Evolutionary conservation across 768 basidiomycete genomes (phyloP).

Genomic region (Gautieria morchelliformis): DNA sequence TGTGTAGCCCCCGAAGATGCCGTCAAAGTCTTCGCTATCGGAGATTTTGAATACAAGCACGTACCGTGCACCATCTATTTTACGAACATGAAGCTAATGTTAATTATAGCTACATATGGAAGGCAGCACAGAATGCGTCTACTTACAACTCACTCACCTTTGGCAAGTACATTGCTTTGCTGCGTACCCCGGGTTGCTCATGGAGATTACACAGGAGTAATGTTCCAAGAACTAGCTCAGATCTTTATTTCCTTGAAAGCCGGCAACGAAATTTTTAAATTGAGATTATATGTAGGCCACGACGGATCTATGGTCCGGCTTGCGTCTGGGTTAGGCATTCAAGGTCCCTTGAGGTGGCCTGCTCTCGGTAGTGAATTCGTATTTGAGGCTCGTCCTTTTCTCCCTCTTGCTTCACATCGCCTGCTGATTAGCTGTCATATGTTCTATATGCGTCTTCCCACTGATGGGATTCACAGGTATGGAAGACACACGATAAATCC

Average conservation of each 20-base stretch:
- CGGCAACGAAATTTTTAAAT: slow-evolving; percentile 25
- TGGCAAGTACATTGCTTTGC: slow-evolving; percentile 18
- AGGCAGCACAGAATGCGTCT: slow-evolving; percentile 33
- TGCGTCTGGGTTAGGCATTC: slow-evolving; percentile 31
- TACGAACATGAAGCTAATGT: background rate
- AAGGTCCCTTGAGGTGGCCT: slow-evolving; percentile 27
- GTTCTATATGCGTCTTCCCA: background rate
- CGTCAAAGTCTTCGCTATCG: slow-evolving; percentile 25
- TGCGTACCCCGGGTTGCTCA: background rate
- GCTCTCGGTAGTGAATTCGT: slow-evolving; percentile 20
- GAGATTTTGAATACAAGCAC: slow-evolving; percentile 32
- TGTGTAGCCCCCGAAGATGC: slow-evolving; percentile 34
- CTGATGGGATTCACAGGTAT: slow-evolving; percentile 24
- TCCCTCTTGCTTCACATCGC: too few species aligned
- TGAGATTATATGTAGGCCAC: slow-evolving; percentile 37
- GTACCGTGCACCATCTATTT: slow-evolving; percentile 3
- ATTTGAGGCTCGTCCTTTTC: slow-evolving; percentile 4
- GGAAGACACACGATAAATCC: slow-evolving; percentile 19
- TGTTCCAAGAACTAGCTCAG: slow-evolving; percentile 34
- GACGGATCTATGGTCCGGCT: slow-evolving; percentile 38
- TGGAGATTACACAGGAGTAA: slow-evolving; percentile 26
- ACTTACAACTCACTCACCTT: slow-evolving; percentile 36
- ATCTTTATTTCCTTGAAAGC: slow-evolving; percentile 28
- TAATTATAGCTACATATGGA: slow-evolving; percentile 39
- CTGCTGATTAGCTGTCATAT: background rate